Base-by-base conservation (phyloP, 441 rosid species). In the Melastoma candidum region DNA sequence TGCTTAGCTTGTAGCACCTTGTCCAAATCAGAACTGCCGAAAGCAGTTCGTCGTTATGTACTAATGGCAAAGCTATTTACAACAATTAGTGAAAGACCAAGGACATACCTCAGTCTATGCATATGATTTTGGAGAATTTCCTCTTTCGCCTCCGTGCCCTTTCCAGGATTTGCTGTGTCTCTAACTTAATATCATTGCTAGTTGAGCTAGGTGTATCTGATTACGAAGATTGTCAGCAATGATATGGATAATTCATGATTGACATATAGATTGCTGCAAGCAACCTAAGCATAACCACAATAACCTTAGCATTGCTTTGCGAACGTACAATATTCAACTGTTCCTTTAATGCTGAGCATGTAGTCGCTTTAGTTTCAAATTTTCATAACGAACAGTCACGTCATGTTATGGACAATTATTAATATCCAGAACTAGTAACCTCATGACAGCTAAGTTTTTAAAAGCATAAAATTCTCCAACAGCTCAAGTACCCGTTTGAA, bases 111-210 rank as follows among this genome's bases (percentile, higher is more conserved):
- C 72, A 84, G 58, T 74, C 74, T 56, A 89, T 86, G 64, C 86
- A 71, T 56, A 93, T 86, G 48, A 74, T 61, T 63, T 74, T 75
- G 45, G 59, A 58, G 47, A 66, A 62, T 67, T 77, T 84, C 67
- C 96, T 73, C 79, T 70, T 89, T 53, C 74, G 68, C 74, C 87
- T 80, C 77, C 97, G 81, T 51, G 96, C 97, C 61, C 60, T 74
- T 66, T 70, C 78, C 72, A 93, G 70, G 49, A 93, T 79, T 58
- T 71, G 58, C n/a, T 78, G 73, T 2, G 87, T 79, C 61, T 80
- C 95, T 63, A 73, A 78, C 71, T 71, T 68, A 48, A 75, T 79
- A 60, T 83, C 95, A 56, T 78, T 73, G 0, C 69, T 57, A 39
- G 66, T 63, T 46, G 57, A 61, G 68, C 70, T 70, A 63, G 67